These are phyloP conservation scores for Wickerhamiella alocasiicola DNA, from an alignment of 805 yeast genomes.

Conservation along the genomic window DNA sequence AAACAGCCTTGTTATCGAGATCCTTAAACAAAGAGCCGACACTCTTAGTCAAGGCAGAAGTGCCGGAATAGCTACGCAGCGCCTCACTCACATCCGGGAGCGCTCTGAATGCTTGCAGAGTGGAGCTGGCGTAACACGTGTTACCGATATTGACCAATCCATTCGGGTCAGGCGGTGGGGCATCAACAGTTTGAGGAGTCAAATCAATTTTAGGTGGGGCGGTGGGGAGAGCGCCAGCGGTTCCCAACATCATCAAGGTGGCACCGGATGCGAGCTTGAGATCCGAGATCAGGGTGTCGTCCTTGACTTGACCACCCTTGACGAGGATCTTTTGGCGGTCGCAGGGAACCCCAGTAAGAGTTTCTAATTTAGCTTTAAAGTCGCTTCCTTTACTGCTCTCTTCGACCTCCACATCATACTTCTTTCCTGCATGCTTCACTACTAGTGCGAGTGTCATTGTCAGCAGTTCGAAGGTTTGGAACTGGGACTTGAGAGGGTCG, in stretches of 20 bases:
- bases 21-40: conserved; percentile 25
- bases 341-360: conserved; percentile 70
- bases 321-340: conserved; percentile 82
- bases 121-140: conserved; percentile 65
- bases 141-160: conserved; percentile 64
- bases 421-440: conserved; percentile 59
- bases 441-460: conserved; percentile 25
- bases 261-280: conserved; percentile 53
- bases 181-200: conserved; percentile 44
- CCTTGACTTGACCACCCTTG: conserved; percentile 77
- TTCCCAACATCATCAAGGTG: conserved; percentile 78
- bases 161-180: conserved; percentile 37
- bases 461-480: background rate
- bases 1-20: conserved; percentile 32
- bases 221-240: conserved; percentile 56
- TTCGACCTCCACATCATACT: conserved; percentile 44
- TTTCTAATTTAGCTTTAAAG: conserved; percentile 57
- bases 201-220: conserved; percentile 40
- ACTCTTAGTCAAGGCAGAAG: conserved; percentile 26
- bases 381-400: conserved; percentile 44
- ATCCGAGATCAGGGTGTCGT: conserved; percentile 43
- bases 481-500: background rate
- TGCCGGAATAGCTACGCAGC: conserved; percentile 31
- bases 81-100: conserved; percentile 39
- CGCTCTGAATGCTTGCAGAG: conserved; percentile 43